Evolutionary conservation across 2,329 filamentous ascomycete species (phyloP).

Genomic region (Diplodia corticola): DNA sequence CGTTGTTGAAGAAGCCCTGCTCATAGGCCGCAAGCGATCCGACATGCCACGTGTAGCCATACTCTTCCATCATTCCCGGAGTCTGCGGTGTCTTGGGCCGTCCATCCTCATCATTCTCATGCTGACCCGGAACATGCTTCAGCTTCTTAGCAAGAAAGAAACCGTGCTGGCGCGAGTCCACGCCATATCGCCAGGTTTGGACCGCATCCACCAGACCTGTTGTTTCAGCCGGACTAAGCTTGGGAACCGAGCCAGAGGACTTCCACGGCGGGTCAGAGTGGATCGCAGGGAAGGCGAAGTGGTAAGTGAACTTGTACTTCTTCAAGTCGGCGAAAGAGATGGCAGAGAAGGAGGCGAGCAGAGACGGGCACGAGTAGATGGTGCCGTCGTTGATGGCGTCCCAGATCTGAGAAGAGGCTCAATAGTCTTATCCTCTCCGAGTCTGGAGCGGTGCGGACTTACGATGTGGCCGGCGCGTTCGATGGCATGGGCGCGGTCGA

Average conservation of each 20-base stretch:
- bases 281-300: constrained; percentile 93
- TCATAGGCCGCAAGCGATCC: constrained; percentile 77
- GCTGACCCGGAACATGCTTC: constrained; percentile 31
- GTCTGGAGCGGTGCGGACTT: constrained; percentile 31
- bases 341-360: constrained; percentile 84
- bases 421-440: constrained; percentile 11
- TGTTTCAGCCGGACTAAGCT: constrained; percentile 68
- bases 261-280: constrained; percentile 87
- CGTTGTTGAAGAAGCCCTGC: constrained; percentile 77
- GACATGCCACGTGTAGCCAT: constrained; percentile 75
- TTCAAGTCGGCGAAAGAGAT: constrained; percentile 95
- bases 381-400: constrained; percentile 95
- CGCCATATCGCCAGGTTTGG: constrained; percentile 81
- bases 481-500: constrained; percentile 77
- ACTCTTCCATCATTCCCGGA: constrained; percentile 49
- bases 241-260: constrained; percentile 35
- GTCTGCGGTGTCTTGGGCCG: constrained; percentile 47
- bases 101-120: constrained; percentile 26
- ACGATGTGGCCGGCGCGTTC: constrained; percentile 78
- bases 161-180: constrained; percentile 82
- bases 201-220: constrained; percentile 77
- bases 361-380: constrained; percentile 90
- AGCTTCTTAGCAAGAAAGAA: constrained; percentile 93
- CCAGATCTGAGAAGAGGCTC: constrained; percentile 72
- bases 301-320: constrained; percentile 97